Conservation (phyloP, 805 yeast genomes). For the Yarrowia sp. region DNA sequence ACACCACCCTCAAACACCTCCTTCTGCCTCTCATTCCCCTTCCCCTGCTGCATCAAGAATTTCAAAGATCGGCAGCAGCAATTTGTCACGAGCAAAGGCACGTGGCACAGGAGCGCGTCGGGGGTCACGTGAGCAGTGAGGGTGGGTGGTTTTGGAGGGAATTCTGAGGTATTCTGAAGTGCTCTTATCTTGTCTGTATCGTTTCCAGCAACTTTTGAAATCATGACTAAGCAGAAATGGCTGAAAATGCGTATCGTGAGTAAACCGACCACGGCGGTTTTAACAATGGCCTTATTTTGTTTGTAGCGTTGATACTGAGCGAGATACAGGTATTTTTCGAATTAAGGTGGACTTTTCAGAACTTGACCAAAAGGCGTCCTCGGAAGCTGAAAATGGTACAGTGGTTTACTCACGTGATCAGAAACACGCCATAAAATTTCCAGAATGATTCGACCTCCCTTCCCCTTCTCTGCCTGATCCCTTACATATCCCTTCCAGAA, state of each 20-base stretch:
- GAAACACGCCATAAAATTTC: neutral
- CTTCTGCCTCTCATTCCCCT: neutral
- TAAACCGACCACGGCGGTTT: neutral
- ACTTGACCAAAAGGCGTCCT: neutral
- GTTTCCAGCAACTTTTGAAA: too few species aligned
- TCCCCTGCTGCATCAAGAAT: neutral
- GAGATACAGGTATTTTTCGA: neutral
- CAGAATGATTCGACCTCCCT: neutral
- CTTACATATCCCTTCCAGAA: neutral
- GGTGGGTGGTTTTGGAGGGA: too few species aligned
- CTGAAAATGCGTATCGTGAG: neutral
- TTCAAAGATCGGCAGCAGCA: conserved; percentile 29
- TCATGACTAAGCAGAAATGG: neutral
- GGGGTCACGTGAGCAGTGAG: too few species aligned
- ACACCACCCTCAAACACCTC: too few species aligned
- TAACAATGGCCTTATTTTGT: too few species aligned
- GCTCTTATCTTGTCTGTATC: too few species aligned
- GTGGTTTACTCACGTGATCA: neutral
- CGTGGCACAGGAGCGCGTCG: neutral
- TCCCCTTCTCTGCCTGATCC: neutral
- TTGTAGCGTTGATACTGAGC: neutral
- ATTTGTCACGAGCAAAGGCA: conserved; percentile 1
- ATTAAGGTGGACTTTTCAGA: neutral
- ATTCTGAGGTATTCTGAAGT: too few species aligned
- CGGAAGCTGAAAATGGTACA: neutral